Percentiles rank a stretch among this genome's conserved stretches.
Conservation (phyloP, 768 basidiomycete genomes). For the Neoboletus brunneissimus region DNA sequence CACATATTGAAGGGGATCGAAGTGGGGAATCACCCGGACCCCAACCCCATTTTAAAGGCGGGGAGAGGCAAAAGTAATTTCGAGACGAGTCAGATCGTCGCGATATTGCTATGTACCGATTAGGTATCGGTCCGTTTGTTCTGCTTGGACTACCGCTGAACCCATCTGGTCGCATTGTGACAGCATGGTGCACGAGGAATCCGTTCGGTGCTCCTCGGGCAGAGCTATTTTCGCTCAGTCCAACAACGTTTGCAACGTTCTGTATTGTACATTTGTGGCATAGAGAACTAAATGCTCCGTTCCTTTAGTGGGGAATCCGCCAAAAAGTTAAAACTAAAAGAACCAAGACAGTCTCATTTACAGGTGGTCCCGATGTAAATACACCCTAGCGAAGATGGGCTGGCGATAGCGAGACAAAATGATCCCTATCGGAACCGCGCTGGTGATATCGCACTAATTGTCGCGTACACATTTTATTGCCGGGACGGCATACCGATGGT, state of each 20-base stretch:
- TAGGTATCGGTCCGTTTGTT: slow-evolving; percentile 22
- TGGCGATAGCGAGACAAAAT: slow-evolving; percentile 21
- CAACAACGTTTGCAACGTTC: slow-evolving; percentile 12
- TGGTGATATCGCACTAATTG: slow-evolving; percentile 8
- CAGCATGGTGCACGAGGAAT: slow-evolving; percentile 26
- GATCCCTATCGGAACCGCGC: slow-evolving; percentile 13
- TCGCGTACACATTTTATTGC: slow-evolving; percentile 14
- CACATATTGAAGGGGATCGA: slow-evolving; percentile 50
- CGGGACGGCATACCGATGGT: slow-evolving; percentile 26
- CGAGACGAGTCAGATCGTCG: slow-evolving; percentile 22
- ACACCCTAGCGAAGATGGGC: slow-evolving; percentile 17
- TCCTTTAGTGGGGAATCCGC: slow-evolving; percentile 20
- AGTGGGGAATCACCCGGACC: not conserved
- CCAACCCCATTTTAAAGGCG: slow-evolving; percentile 26
- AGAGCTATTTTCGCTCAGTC: slow-evolving; percentile 26
- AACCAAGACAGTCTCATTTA: slow-evolving; percentile 33
- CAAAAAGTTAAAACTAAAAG: slow-evolving; percentile 36
- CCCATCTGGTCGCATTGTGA: slow-evolving; percentile 18
- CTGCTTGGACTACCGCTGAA: slow-evolving; percentile 21
- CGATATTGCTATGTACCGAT: slow-evolving; percentile 22
- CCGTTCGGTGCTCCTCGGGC: slow-evolving; percentile 33
- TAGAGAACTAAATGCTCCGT: slow-evolving; percentile 15
- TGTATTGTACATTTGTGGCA: slow-evolving; percentile 24
- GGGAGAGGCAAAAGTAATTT: slow-evolving; percentile 16
- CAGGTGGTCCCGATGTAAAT: slow-evolving; percentile 20